Evolutionary conservation across 371 early-diverging fungal genomes (phyloP).

Genomic region (Apophysomyces variabilis): DNA sequence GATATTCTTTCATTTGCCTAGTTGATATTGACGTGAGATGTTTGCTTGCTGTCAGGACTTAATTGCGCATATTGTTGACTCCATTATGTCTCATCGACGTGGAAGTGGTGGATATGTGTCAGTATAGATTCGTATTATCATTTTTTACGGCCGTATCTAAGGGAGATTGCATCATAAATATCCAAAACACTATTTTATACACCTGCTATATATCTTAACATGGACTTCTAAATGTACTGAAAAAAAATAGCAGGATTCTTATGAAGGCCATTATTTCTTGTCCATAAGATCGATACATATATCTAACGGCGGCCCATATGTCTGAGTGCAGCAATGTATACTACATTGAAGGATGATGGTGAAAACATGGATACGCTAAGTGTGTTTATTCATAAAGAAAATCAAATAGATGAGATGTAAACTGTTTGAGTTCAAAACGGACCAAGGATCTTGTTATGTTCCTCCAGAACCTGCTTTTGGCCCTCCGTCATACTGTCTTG

Average conservation of each 20-base stretch:
- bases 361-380: too few species aligned
- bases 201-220: neutral
- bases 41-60: constrained; percentile 33
- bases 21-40: neutral
- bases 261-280: too few species aligned
- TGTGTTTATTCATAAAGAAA: too few species aligned
- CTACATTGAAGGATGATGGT: too few species aligned
- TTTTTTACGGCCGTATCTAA: neutral
- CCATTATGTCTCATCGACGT: constrained; percentile 50
- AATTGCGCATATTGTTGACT: constrained; percentile 48
- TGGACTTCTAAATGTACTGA: neutral
- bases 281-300: too few species aligned
- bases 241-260: too few species aligned
- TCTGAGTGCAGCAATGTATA: neutral
- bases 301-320: too few species aligned
- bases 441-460: constrained; percentile 24
- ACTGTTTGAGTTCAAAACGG: neutral
- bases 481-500: constrained; percentile 25
- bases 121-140: constrained; percentile 27
- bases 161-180: neutral
- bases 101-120: constrained; percentile 54
- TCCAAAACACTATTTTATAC: neutral
- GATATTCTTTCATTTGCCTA: neutral
- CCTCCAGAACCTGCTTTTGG: constrained; percentile 31
- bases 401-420: neutral